Evolutionary conservation across 768 basidiomycete species (phyloP), one percentile per base, ranked within the genome.

Genomic region (Hirschioporus abietinus): DNA sequence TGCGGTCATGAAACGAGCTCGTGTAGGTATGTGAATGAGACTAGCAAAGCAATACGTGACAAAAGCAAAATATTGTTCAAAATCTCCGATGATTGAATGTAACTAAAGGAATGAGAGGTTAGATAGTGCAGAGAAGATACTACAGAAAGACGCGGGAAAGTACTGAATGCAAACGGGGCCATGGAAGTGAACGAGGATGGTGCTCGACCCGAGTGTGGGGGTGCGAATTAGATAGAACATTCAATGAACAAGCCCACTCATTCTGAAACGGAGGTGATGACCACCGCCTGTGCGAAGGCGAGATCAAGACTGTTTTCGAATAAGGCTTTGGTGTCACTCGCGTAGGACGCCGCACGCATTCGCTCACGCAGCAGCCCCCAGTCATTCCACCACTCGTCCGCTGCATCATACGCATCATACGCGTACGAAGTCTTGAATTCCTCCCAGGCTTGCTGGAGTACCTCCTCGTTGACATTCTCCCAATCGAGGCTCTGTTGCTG

Each of bases 341-440:
- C 42, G 20, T 52, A 52, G 5, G 42, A 52, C 42, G 42, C 42
- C 20, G 42, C 42, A 6, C 42, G 42, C 66, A 78, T 77, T 34
- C 78, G 70, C 70, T 84, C 77, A 59, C 76, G 76, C 66, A 84
- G 76, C 20, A 78, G 66, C 7, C 85, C 85, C 84, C 84, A 86
- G 42, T 83, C 84, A 10, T 82, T 78, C 86, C 86, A 89, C 86
- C 86, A 88, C 70, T 87, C 85, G 42, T 86, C 86, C 25, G 84
- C 87, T 62, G 80, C 78, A 61, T 88, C 86, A 52, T 77, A 79
- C 12, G 86, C 81, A 69, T 86, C 82, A 69, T 86, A 83, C 18
- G 76, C 74, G 65, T 82, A 85, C 66, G 87, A 69, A 26, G 78
- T 79, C 65, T 84, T 76, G 67, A 86, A 81, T 52, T 80, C 78